Percentiles rank a stretch among this genome's conserved stretches.
These are phyloP conservation scores for Pouteria campechiana DNA, from an alignment of 179 eudicot genomes.

Conservation along the genomic window DNA sequence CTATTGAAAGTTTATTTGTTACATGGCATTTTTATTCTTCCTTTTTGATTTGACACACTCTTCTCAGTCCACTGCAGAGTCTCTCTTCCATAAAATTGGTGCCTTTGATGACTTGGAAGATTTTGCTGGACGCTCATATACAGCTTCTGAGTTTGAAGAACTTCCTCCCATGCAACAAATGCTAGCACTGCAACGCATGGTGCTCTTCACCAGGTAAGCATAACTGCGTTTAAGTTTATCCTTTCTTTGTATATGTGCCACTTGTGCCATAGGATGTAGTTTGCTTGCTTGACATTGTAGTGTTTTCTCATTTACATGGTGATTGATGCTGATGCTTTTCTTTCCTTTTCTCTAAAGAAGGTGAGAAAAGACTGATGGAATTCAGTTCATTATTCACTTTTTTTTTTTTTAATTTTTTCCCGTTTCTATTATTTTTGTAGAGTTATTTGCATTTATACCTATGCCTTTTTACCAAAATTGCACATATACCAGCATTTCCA, in stretches of 20 bases:
- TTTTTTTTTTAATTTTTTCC: too few relatives aligned
- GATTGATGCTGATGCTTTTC: neutral
- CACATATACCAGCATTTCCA: too few relatives aligned
- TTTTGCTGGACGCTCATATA: constrained; percentile 72
- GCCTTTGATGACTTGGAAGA: constrained; percentile 87
- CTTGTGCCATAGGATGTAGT: too few relatives aligned
- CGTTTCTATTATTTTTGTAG: too few relatives aligned
- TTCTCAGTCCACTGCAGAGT: constrained; percentile 86
- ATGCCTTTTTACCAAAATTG: too few relatives aligned
- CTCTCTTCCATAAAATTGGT: constrained; percentile 80
- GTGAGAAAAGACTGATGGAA: too few relatives aligned
- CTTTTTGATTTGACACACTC: constrained; percentile 13
- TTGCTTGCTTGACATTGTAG: neutral
- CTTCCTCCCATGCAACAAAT: constrained; percentile 84
- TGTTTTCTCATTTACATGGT: neutral
- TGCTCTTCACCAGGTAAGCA: constrained; percentile 71
- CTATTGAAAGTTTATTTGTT: neutral
- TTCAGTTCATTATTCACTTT: too few relatives aligned
- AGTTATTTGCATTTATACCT: too few relatives aligned
- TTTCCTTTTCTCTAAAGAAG: too few relatives aligned
- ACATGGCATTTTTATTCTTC: neutral
- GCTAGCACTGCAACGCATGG: constrained; percentile 82
- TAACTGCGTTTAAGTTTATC: neutral
- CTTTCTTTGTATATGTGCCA: too few relatives aligned
- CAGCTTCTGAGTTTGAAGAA: constrained; percentile 98